Conservation (phyloP, 2,329 filamentous ascomycete species). For the Didymella sp. region DNA sequence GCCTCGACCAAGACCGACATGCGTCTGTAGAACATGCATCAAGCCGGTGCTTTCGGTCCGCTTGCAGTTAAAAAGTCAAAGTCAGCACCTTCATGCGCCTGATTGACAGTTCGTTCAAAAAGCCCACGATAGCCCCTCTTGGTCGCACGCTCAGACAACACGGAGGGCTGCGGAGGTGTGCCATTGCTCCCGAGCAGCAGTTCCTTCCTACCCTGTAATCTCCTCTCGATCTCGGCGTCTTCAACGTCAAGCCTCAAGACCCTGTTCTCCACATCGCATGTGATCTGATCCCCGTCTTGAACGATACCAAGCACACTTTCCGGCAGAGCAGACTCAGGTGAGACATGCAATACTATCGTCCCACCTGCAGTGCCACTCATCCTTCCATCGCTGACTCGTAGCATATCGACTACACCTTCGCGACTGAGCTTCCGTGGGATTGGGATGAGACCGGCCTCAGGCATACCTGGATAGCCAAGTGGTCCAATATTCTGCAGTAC, state of each 20-base stretch:
- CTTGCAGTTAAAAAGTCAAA: constrained; percentile 64
- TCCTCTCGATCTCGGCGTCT: constrained; percentile 51
- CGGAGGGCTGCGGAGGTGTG: constrained; percentile 10
- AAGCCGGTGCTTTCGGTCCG: constrained; percentile 15
- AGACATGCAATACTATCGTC: constrained; percentile 62
- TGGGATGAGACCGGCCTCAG: constrained; percentile 84
- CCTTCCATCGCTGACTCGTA: constrained; percentile 61
- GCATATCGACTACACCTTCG: constrained; percentile 60
- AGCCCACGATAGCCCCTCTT: constrained; percentile 65
- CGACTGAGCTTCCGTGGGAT: constrained; percentile 70
- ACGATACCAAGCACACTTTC: constrained; percentile 60
- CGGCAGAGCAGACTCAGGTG: constrained; percentile 58
- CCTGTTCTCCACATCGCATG: constrained; percentile 55
- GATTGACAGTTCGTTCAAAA: constrained; percentile 66
- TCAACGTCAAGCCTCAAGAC: constrained; percentile 52
- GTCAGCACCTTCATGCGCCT: constrained; percentile 64
- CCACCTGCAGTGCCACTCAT: constrained; percentile 65
- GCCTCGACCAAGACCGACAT: not conserved
- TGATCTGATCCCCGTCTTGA: constrained; percentile 57
- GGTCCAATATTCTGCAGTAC: constrained; percentile 91
- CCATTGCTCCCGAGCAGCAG: constrained; percentile 28
- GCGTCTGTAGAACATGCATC: not conserved
- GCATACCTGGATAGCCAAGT: constrained; percentile 90
- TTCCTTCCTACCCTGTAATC: constrained; percentile 46
- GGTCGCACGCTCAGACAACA: constrained; percentile 12